phyloP scores from a whole-genome alignment of 208 protist genomes.

The Wallacemonas sp. region DNA sequence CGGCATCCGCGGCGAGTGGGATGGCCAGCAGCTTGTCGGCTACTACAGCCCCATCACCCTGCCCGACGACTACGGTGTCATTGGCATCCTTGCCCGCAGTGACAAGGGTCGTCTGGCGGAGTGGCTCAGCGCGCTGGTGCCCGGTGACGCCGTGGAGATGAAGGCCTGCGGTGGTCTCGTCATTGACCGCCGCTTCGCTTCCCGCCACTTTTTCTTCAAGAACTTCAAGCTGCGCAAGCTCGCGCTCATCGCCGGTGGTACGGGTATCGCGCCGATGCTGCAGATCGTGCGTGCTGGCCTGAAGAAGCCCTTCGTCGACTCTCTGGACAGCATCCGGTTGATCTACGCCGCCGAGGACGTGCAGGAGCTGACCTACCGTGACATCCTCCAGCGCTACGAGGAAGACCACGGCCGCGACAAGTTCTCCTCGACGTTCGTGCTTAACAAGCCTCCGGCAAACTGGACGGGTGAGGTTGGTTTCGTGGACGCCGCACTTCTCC shows the following conservation, averaged over 20 bases:
- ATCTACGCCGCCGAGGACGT: conserved; percentile 72
- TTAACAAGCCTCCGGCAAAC: conserved; percentile 59
- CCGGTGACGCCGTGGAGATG: conserved; percentile 77
- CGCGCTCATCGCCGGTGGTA: conserved; percentile 75
- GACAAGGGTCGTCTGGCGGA: conserved; percentile 52
- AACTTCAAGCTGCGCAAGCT: conserved; percentile 52
- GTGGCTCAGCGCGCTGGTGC: conserved; percentile 59
- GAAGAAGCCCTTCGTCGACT: conserved; percentile 61
- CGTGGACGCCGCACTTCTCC: conserved; percentile 45
- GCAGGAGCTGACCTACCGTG: conserved; percentile 57
- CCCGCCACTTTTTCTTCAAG: conserved; percentile 56
- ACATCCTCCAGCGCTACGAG: conserved; percentile 46
- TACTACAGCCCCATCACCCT: conserved; percentile 80
- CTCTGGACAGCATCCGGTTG: conserved; percentile 49
- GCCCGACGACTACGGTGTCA: conserved; percentile 59
- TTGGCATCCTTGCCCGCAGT: conserved; percentile 58
- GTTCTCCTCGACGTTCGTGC: conserved; percentile 60
- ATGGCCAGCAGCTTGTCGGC: conserved; percentile 46
- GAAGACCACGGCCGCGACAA: conserved; percentile 39
- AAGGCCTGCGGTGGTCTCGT: conserved; percentile 62
- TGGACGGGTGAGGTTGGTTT: conserved; percentile 73
- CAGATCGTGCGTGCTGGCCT: conserved; percentile 88
- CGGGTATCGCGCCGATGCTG: conserved; percentile 91
- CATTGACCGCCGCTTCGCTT: conserved; percentile 43
- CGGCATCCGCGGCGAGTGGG: conserved; percentile 49